phyloP scores from a whole-genome alignment of 495 filamentous ascomycete species.

The Daldinia concentrica region DNA sequence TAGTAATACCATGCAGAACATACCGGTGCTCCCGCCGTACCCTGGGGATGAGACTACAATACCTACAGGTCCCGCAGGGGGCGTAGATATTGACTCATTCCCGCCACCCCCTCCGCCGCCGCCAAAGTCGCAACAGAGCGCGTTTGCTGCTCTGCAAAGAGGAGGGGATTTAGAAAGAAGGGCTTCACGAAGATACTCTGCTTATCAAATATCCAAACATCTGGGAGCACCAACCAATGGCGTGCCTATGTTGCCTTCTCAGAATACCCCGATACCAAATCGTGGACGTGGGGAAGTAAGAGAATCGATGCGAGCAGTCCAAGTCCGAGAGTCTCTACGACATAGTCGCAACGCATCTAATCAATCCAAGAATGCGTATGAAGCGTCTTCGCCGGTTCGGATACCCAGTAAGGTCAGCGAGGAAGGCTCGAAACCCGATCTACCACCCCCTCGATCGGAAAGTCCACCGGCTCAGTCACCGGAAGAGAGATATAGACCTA shows the following conservation, averaged over 20 bases:
- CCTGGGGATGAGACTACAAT: conserved; percentile 63
- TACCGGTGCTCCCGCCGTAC: conserved; percentile 72
- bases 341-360: conserved; percentile 66
- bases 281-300: conserved; percentile 81
- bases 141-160: conserved; percentile 87
- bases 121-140: conserved; percentile 86
- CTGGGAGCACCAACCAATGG: conserved; percentile 82
- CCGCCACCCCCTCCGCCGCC: conserved; percentile 78
- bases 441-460: conserved; percentile 50
- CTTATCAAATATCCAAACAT: conserved; percentile 95
- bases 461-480: conserved; percentile 65
- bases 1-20: conserved; percentile 73
- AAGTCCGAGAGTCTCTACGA: conserved; percentile 73
- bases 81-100: conserved; percentile 62
- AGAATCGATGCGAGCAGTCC: conserved; percentile 92
- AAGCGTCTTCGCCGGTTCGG: conserved; percentile 70
- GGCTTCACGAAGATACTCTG: conserved; percentile 91
- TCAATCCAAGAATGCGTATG: conserved; percentile 48
- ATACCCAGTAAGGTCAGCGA: conserved; percentile 73
- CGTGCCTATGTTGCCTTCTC: conserved; percentile 84
- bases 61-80: conserved; percentile 50
- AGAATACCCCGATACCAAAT: conserved; percentile 88
- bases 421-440: conserved; percentile 56
- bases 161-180: conserved; percentile 92
- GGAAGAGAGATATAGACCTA: conserved; percentile 67